Percentiles rank a stretch among this genome's conserved stretches.
Evolutionary conservation across 345 rosid species (phyloP).

Genomic region (Carallia pectinifolia): DNA sequence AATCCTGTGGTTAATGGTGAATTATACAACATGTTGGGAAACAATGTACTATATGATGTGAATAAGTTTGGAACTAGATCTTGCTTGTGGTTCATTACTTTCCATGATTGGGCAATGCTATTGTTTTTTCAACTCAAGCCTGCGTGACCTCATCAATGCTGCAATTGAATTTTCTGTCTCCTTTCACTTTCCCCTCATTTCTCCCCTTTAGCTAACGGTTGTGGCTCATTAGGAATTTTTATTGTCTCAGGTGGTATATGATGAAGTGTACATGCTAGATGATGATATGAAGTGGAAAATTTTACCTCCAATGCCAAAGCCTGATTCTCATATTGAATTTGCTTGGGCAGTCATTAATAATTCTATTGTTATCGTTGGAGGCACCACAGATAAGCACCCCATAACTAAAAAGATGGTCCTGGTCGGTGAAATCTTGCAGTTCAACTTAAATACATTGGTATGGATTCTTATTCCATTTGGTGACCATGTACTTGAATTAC

Average conservation of each 20-base stretch:
- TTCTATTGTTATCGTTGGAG: constrained; percentile 83
- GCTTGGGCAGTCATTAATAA: constrained; percentile 91
- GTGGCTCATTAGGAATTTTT: not conserved
- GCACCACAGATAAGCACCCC: constrained; percentile 96
- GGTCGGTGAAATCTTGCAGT: constrained; percentile 77
- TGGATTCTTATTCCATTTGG: not conserved
- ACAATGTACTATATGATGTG: too few species aligned
- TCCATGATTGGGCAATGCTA: too few species aligned
- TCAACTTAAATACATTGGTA: constrained; percentile 76
- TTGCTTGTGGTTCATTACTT: too few species aligned
- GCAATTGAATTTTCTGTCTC: not conserved
- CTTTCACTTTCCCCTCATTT: not conserved
- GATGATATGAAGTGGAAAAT: constrained; percentile 87
- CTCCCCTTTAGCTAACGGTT: not conserved
- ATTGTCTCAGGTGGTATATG: constrained; percentile 70
- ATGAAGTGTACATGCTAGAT: constrained; percentile 87
- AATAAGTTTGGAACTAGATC: too few species aligned
- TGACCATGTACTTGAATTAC: not conserved
- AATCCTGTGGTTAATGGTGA: too few species aligned
- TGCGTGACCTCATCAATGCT: too few species aligned
- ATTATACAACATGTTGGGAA: too few species aligned
- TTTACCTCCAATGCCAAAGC: constrained; percentile 80
- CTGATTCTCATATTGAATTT: constrained; percentile 92
- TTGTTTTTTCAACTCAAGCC: too few species aligned
- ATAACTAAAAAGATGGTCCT: constrained; percentile 87